Evolutionary conservation across 2,329 filamentous ascomycete genomes (phyloP).

Genomic region (Sordariomycetes sp.): DNA sequence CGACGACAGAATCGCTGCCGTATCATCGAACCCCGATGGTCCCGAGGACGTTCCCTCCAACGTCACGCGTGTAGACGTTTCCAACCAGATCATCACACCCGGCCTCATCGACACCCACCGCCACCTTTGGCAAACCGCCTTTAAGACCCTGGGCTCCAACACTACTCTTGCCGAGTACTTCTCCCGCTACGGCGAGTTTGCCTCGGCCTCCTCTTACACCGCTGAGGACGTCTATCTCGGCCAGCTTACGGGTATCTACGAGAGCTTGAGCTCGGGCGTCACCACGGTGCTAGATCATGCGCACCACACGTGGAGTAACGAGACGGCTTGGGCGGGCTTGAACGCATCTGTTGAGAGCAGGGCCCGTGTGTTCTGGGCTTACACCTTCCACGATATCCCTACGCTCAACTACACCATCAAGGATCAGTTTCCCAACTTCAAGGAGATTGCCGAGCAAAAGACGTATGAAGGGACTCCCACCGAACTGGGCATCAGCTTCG

Average conservation of each 20-base stretch:
- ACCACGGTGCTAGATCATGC: conserved; percentile 45
- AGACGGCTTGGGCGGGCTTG: conserved; percentile 32
- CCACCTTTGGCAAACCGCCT: conserved; percentile 46
- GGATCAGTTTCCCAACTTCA: conserved; percentile 6
- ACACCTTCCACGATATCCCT: conserved; percentile 24
- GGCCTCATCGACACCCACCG: conserved; percentile 50
- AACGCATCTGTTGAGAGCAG: conserved; percentile 33
- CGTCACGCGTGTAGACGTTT: conserved; percentile 29
- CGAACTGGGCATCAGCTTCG: conserved; percentile 31
- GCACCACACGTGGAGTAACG: conserved; percentile 35
- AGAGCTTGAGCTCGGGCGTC: conserved; percentile 41
- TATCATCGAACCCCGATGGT: conserved; percentile 17
- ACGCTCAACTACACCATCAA: conserved; percentile 7
- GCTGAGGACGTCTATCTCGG: conserved; percentile 36
- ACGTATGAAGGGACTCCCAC: conserved; percentile 11
- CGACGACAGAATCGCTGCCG: conserved; percentile 23
- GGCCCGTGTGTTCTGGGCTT: conserved; percentile 36
- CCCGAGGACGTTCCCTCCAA: neutral
- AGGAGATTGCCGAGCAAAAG: conserved; percentile 1
- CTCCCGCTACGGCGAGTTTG: conserved; percentile 21
- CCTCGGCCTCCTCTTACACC: conserved; percentile 21
- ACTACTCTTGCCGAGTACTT: conserved; percentile 40
- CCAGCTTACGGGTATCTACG: conserved; percentile 36
- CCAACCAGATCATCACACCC: conserved; percentile 40
- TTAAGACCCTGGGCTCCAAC: conserved; percentile 43